Percentiles rank a stretch among this genome's conserved stretches.
Conservation (phyloP, 2,329 filamentous ascomycete genomes). For the Sporothrix euskadiensis region DNA sequence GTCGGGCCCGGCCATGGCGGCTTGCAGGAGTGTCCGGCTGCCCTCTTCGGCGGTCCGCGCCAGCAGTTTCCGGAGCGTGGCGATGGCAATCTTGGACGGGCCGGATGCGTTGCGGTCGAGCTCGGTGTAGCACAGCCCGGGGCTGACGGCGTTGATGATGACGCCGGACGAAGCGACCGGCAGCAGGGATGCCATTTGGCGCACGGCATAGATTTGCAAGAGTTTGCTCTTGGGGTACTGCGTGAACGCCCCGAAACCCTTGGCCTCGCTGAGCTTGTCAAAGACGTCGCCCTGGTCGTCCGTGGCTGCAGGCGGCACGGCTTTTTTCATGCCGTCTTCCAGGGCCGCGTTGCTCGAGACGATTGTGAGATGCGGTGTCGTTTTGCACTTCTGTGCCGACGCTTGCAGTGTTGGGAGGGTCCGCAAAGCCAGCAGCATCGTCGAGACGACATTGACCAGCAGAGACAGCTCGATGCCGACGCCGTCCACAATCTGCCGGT, state of each 20-base stretch:
- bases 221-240: conserved; percentile 41
- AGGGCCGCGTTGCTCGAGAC: conserved; percentile 35
- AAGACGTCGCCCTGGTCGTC: conserved; percentile 1
- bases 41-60: conserved; percentile 51
- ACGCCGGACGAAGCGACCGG: conserved; percentile 26
- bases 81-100: not conserved
- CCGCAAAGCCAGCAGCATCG: conserved; percentile 51
- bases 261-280: not conserved
- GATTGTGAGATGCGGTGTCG: conserved; percentile 37
- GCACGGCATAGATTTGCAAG: conserved; percentile 31
- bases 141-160: conserved; percentile 45
- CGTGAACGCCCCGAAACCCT: conserved; percentile 37
- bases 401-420: conserved; percentile 54
- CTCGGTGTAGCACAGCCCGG: conserved; percentile 44
- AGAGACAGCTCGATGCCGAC: conserved; percentile 48
- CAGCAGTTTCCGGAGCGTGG: conserved; percentile 35
- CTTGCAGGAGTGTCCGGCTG: conserved; percentile 39
- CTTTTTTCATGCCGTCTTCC: conserved; percentile 22
- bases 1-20: conserved; percentile 37
- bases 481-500: conserved; percentile 44
- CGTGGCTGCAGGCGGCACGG: not conserved
- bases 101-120: conserved; percentile 31
- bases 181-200: conserved; percentile 36
- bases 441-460: conserved; percentile 56
- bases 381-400: conserved; percentile 37